These are phyloP conservation scores for Venturia asperata DNA, from an alignment of 2,329 filamentous ascomycete genomes.

Conservation along the genomic window DNA sequence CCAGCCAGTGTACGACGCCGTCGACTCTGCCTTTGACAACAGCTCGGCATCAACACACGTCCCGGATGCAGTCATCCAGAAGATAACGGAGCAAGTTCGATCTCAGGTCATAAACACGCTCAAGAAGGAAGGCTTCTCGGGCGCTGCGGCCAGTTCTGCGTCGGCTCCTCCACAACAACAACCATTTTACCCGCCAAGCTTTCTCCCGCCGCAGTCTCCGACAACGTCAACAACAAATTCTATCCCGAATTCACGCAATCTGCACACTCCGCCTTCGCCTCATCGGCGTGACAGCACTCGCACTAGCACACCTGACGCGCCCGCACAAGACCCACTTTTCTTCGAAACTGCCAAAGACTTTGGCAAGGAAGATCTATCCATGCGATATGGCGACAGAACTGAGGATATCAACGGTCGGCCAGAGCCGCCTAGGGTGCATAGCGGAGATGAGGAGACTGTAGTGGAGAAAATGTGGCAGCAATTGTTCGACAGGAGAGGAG, in stretches of 20 bases:
- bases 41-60: constrained; percentile 44
- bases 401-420: constrained; percentile 3
- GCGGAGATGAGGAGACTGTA: constrained; percentile 46
- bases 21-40: constrained; percentile 49
- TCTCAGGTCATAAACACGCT: constrained; percentile 39
- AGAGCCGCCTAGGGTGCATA: constrained; percentile 22
- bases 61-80: constrained; percentile 53
- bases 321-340: constrained; percentile 23
- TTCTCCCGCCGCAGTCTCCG: constrained; percentile 36
- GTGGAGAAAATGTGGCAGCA: constrained; percentile 70
- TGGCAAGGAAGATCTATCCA: constrained; percentile 20
- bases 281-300: constrained; percentile 30
- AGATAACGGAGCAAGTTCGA: constrained; percentile 54
- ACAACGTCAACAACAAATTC: constrained; percentile 38
- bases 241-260: constrained; percentile 35
- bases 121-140: constrained; percentile 28
- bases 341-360: not conserved
- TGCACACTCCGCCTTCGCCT: constrained; percentile 52
- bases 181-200: constrained; percentile 15
- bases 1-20: constrained; percentile 41
- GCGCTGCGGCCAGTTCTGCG: constrained; percentile 24
- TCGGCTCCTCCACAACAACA: constrained; percentile 26
- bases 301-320: constrained; percentile 32
- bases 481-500: constrained; percentile 61
- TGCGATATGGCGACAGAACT: constrained; percentile 20